Base-by-base conservation (phyloP, 495 filamentous ascomycete genomes). In the Lasiosphaeria hispida region DNA sequence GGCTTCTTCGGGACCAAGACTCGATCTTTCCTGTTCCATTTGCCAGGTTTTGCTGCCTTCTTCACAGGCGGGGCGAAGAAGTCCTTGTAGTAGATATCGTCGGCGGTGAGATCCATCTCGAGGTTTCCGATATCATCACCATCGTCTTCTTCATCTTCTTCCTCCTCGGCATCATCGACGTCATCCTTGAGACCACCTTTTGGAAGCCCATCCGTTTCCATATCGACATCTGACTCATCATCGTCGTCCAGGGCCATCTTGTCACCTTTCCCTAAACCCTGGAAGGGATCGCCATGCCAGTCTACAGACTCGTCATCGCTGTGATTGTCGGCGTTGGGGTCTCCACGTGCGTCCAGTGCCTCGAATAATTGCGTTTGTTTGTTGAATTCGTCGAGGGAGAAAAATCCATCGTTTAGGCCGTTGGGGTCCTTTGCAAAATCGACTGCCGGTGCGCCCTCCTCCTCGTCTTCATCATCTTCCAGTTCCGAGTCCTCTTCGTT, bases 381-480 rank as follows among this genome's bases (percentile, higher is more conserved):
- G 79, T 98, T 98, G 81, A 98, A 98, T 50, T 96, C 86, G 58
- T 97, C 92, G 59, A 98, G 96, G 1, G 91, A 96, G 74, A 98
- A 98, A 75, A 98, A 98, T 4, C 91, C 94, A 66, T 98, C 94
- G 68, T 98, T 98, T 69, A 91, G 72, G 23, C 83, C 80, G 59
- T 78, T 67, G 36, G 79, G 76, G 49, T 83, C 80, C 52, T 81
- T 75, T 13, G 80, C 71, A 23, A 77, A 65, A 33, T 72, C 71
- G n/a, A 75, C 72, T 18, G 62, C 63, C 3, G 71, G 69, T 18
- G 74, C 75, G 6, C 68, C 73, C 0, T 72, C 63, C 4, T 71
- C 67, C 0, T 66, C 63, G 2, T 63, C 65, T 17, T 64, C 67
- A 1, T 66, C 65, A 4, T 65, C 63, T 13, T 57, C 59, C 10